Evolutionary conservation across 139 green algal species (phyloP), one percentile per base, ranked within the genome.

Genomic region (Chlorella sp.): DNA sequence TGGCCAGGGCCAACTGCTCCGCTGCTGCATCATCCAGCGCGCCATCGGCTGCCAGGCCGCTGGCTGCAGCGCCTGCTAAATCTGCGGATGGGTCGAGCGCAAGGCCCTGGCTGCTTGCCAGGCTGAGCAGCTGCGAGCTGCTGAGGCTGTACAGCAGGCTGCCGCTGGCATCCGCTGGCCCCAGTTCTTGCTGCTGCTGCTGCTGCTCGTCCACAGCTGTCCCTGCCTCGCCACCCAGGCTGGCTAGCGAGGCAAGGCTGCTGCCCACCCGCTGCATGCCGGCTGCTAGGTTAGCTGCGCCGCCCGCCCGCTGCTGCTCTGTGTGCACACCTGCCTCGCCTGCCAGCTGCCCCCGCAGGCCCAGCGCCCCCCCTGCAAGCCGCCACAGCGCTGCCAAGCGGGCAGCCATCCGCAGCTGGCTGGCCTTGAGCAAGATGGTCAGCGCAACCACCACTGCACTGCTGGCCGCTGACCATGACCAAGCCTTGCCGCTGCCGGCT

Each of bases 391-490:
- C 76, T 4, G 34, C 3, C 60, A 71, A 4, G 38, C 60, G 21
- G 1, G n/a, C 57, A 1, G 57, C 75, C 32, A 82, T 4, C 25
- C 36, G 34, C 34, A 82, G 75, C 57, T 82, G 75, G 76, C 76
- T 82, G 36, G 60, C 76, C 20, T 82, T 82, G 32, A 82, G 56
- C 34, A 82, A 16, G 16, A 82, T 82, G 28, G 76, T 72, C 3
- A 82, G 76, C 0, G 36, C 60, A 36, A 82, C 76, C 28, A 82
- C 36, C 26, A 36, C 34, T 0, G 76, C 60, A 36, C 76, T 82
- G 76, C 76, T 82, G 38, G 76, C 76, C 9, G 76, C 76, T 23
- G 76, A 82, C 76, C 57, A 72, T 7, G 76, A 73, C 76, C 76
- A 82, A 21, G 51, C 12, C 51, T 60, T 60, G 23, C 7, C 39